These are phyloP conservation scores for Anacardium occidentale DNA, from an alignment of 345 rosid genomes.

Conservation along the genomic window DNA sequence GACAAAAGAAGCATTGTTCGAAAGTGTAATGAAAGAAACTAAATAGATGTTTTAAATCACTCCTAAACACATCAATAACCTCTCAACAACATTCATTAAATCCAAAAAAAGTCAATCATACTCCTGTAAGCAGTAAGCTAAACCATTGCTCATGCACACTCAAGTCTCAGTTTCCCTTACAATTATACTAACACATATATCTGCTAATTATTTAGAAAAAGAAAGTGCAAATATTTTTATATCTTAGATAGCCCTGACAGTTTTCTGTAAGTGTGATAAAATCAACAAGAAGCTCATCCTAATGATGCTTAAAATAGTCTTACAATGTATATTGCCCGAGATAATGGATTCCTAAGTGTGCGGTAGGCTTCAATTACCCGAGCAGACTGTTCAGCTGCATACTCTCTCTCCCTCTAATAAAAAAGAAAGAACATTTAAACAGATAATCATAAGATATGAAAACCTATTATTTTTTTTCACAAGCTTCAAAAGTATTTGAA, in stretches of 20 bases:
- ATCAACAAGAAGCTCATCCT: not conserved
- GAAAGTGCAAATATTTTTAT: not conserved
- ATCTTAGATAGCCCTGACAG: not conserved
- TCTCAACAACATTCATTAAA: not conserved
- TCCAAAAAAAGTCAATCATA: not conserved
- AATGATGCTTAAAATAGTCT: conserved; percentile 24
- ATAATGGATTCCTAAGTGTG: conserved; percentile 53
- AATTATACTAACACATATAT: not conserved
- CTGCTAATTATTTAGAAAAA: not conserved
- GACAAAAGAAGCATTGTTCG: not conserved
- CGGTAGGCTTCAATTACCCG: conserved; percentile 79
- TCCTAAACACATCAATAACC: not conserved
- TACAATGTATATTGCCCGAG: conserved; percentile 86
- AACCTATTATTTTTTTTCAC: not conserved
- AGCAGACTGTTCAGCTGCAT: conserved; percentile 88
- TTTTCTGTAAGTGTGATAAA: not conserved
- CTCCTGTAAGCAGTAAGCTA: not conserved
- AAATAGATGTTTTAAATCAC: not conserved
- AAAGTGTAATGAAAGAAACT: conserved; percentile 12
- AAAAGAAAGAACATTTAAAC: not conserved
- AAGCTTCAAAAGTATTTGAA: not conserved
- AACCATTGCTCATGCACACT: not conserved
- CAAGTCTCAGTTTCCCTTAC: not conserved
- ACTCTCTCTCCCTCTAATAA: conserved; percentile 65
- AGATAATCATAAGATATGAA: conserved; percentile 6